These are phyloP conservation scores for Papilionanthe hybrid DNA, from an alignment of 116 monocot genomes.

Conservation along the genomic window DNA sequence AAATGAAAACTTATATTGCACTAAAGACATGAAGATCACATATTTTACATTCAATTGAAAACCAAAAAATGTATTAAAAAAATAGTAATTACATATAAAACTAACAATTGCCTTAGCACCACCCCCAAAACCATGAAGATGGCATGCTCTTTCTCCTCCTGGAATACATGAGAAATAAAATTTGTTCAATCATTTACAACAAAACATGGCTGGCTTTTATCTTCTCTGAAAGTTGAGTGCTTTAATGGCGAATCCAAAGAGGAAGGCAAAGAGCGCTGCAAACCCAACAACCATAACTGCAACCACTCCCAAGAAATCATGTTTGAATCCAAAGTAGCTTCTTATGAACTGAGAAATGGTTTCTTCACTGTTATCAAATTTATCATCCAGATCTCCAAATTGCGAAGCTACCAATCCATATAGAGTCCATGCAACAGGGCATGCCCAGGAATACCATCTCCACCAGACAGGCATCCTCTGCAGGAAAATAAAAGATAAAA, in stretches of 20 bases:
- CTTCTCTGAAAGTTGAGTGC: conserved; percentile 39
- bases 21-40: background rate
- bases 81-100: background rate
- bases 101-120: background rate
- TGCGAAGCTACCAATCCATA: conserved; percentile 48
- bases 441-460: conserved; percentile 53
- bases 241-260: conserved; percentile 33
- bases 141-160: background rate
- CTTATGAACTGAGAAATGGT: conserved; percentile 26
- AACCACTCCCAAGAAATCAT: conserved; percentile 24
- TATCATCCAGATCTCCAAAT: conserved; percentile 28
- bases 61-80: background rate
- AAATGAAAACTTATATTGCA: background rate
- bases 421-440: conserved; percentile 42
- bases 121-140: background rate
- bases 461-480: conserved; percentile 49
- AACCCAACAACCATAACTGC: conserved; percentile 19
- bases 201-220: conserved; percentile 7
- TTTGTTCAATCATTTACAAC: background rate
- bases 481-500: background rate
- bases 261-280: conserved; percentile 29
- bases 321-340: conserved; percentile 36
- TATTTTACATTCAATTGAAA: background rate
- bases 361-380: background rate
- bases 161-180: background rate